phyloP scores from a whole-genome alignment of 129 eudicot species.

The Flaveria linearis region DNA sequence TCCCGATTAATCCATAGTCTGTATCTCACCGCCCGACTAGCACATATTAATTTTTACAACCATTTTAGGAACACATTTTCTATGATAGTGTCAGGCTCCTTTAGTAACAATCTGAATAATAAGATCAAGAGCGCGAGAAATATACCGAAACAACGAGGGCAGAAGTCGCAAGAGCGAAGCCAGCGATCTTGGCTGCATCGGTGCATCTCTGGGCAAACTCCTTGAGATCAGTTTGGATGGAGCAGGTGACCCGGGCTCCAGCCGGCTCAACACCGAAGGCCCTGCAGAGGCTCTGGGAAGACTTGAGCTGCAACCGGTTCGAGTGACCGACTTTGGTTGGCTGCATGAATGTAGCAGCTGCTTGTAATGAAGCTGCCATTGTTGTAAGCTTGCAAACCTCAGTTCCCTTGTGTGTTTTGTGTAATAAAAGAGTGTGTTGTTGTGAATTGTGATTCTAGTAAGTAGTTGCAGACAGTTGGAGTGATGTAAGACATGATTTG shows the following conservation, averaged over 20 bases:
- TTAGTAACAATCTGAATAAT: background rate
- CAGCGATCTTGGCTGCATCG: conserved; percentile 90
- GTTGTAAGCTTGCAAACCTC: conserved; percentile 28
- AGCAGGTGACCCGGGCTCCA: conserved; percentile 58
- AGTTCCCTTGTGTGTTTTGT: conserved; percentile 17
- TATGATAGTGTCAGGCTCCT: no score
- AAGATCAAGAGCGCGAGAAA: conserved; percentile 1
- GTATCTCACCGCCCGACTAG: no score
- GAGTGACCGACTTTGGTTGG: conserved; percentile 60
- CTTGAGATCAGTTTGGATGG: conserved; percentile 77
- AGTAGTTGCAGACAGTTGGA: conserved; percentile 37
- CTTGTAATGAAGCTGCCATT: conserved; percentile 85
- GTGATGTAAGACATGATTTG: conserved; percentile 30
- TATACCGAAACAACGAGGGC: conserved; percentile 85
- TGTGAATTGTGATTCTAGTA: conserved; percentile 28
- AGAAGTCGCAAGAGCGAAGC: conserved; percentile 90
- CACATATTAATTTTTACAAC: no score
- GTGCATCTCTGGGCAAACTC: conserved; percentile 69
- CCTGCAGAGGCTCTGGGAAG: conserved; percentile 64
- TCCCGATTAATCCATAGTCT: no score
- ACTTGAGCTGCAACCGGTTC: conserved; percentile 48
- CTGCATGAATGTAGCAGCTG: conserved; percentile 88
- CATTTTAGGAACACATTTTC: no score
- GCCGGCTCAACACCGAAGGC: conserved; percentile 64
- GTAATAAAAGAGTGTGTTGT: conserved; percentile 20